Conservation (phyloP, 345 rosid genomes). For the Microthlaspi erraticum region DNA sequence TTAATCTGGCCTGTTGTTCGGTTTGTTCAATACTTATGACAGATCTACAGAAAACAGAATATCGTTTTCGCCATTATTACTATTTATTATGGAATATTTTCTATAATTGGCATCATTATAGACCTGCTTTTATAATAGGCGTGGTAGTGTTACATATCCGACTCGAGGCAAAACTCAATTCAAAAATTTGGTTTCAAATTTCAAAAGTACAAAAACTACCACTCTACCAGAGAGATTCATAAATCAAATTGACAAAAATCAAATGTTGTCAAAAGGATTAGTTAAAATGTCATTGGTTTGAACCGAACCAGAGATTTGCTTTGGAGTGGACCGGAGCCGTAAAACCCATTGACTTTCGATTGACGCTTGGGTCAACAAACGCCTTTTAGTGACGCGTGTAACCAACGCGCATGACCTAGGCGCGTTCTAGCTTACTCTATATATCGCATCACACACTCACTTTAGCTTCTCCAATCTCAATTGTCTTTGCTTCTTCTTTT, state of each 20-base stretch:
- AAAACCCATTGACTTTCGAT: slow-evolving; percentile 14
- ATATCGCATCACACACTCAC: slow-evolving; percentile 20
- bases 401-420: slow-evolving; percentile 22
- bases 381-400: slow-evolving; percentile 22
- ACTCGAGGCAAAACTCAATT: slow-evolving; percentile 25
- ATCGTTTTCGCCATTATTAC: slow-evolving; percentile 36
- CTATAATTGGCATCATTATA: slow-evolving; percentile 36
- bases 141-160: slow-evolving; percentile 29
- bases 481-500: not conserved
- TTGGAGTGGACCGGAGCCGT: slow-evolving; percentile 27
- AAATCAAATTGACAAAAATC: slow-evolving; percentile 9
- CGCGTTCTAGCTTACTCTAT: slow-evolving; percentile 26
- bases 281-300: not conserved
- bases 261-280: not conserved
- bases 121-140: slow-evolving; percentile 23
- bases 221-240: too few relatives aligned
- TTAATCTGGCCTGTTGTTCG: slow-evolving; percentile 21
- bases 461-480: slow-evolving; percentile 18
- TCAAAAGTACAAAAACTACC: slow-evolving; percentile 16
- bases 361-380: not conserved
- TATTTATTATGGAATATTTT: slow-evolving; percentile 27
- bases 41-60: slow-evolving; percentile 16
- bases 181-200: slow-evolving; percentile 21
- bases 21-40: slow-evolving; percentile 26
- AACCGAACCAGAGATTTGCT: slow-evolving; percentile 9